Base-by-base conservation (phyloP, 2,329 filamentous ascomycete species). In the Gliomastix tumulicola region DNA sequence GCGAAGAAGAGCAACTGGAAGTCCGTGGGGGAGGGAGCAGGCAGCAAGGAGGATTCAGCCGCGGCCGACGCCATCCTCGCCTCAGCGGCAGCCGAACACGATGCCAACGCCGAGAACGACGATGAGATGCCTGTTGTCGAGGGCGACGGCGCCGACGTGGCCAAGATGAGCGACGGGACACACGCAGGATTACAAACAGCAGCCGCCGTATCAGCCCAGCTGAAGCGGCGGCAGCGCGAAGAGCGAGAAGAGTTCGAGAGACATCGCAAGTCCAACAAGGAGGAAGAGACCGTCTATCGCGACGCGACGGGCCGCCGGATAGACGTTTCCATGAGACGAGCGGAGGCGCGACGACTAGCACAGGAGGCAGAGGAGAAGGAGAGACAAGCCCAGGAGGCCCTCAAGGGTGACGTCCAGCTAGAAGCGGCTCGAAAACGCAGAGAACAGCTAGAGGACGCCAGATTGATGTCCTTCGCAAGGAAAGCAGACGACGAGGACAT, bases 251-350 rank as follows among this genome's bases (percentile, higher is more conserved):
- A 68, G 18, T 75, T 73, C 49, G 64, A 69, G 41, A 49, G 44
- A 43, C 60, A 58, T 49, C 47, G 55, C 22, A 68, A 63, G 40
- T 64, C 56, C 43, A 57, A 56, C 28, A 62, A 67, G 39, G 74
- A 76, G 21, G 74, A 82, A 49, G 88, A 96, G 61, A 94, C 90
- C 0, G 88, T 96, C 18, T 96, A 97, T 57, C 84, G 92, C 49
- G 92, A 98, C 61, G 92, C 94, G 10, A 92, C 85, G 4, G 92
- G 92, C 11, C 76, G 89, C n/a, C 82, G 94, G 38, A 89, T 98
- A 44, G 94, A 98, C 53, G 77, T 97, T 18, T 81, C 82, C 15
- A 87, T 95, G 84, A 88, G 87, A 59, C 76, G 89, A 18, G 89
- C 88, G 16, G 88, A 96, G 58, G 83, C 86, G 35, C 75, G 87